These are phyloP conservation scores for Yamadazyma ubonensis DNA, from an alignment of 805 yeast genomes.

Conservation along the genomic window DNA sequence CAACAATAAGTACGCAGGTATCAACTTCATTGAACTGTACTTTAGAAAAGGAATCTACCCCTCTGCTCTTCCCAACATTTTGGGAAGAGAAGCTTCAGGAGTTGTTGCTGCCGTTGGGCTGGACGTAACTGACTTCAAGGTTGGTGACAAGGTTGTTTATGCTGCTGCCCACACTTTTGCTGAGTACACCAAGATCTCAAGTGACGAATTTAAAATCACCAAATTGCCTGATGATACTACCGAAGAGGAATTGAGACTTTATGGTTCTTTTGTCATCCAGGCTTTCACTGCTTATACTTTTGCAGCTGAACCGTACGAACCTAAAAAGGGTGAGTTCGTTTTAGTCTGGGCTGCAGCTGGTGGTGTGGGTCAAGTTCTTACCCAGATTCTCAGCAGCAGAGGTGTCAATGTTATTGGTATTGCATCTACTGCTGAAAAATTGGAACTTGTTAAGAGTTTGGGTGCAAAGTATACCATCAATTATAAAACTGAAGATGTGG, in stretches of 20 bases:
- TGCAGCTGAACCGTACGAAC: slow-evolving; percentile 60
- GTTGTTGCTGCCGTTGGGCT: slow-evolving; percentile 63
- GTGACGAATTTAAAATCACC: slow-evolving; percentile 31
- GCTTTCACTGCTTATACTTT: slow-evolving; percentile 81
- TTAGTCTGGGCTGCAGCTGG: slow-evolving; percentile 95
- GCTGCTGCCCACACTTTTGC: slow-evolving; percentile 58
- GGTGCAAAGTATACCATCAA: slow-evolving; percentile 80
- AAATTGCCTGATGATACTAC: slow-evolving; percentile 49
- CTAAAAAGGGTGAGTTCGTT: slow-evolving; percentile 67
- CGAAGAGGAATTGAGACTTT: slow-evolving; percentile 51
- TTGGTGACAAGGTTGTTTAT: slow-evolving; percentile 74
- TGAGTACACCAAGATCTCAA: slow-evolving; percentile 59
- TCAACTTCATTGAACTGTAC: slow-evolving; percentile 81
- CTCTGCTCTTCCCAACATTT: slow-evolving; percentile 50
- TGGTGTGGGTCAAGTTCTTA: slow-evolving; percentile 77
- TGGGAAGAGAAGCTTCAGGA: slow-evolving; percentile 79
- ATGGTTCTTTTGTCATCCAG: slow-evolving; percentile 64
- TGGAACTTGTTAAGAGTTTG: slow-evolving; percentile 55
- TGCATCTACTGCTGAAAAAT: slow-evolving; percentile 76
- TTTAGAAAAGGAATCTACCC: slow-evolving; percentile 81
- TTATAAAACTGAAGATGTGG: slow-evolving; percentile 52
- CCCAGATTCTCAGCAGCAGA: slow-evolving; percentile 56
- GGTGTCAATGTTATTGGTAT: slow-evolving; percentile 86
- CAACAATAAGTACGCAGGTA: slow-evolving; percentile 74
- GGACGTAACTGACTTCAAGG: slow-evolving; percentile 50